These are phyloP conservation scores for Fragilaria crotonensis DNA, from an alignment of 108 stramenopile species.

Conservation along the genomic window DNA sequence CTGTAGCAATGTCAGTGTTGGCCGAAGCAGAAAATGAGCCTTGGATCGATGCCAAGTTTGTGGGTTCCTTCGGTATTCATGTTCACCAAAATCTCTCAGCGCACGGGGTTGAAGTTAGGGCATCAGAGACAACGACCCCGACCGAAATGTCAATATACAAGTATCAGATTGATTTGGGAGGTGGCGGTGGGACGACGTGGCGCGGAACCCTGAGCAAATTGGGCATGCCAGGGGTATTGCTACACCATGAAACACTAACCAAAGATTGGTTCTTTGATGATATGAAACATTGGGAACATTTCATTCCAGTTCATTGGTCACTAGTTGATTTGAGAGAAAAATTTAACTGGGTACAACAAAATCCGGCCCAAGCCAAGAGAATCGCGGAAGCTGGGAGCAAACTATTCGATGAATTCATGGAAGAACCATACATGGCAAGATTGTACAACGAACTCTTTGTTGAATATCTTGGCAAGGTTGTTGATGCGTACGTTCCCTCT, in stretches of 20 bases:
- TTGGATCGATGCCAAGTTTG: not conserved
- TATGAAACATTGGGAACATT: slow-evolving; percentile 11
- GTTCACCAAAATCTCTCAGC: not conserved
- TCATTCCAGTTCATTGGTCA: slow-evolving; percentile 3
- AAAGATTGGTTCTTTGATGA: slow-evolving; percentile 7
- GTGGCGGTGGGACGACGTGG: slow-evolving; percentile 50
- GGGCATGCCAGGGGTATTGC: slow-evolving; percentile 14
- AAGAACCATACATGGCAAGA: not conserved
- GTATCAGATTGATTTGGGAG: slow-evolving; percentile 48
- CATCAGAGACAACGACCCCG: not conserved
- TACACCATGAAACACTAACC: slow-evolving; percentile 19
- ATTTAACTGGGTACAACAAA: slow-evolving; percentile 4
- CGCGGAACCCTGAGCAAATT: slow-evolving; percentile 36
- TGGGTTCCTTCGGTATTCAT: not conserved
- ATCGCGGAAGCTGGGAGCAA: slow-evolving; percentile 10
- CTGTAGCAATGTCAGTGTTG: not conserved
- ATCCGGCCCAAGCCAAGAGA: slow-evolving; percentile 1
- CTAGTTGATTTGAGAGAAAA: slow-evolving; percentile 7
- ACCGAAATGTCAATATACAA: slow-evolving; percentile 16
- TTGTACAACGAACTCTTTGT: not conserved
- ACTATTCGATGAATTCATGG: slow-evolving; percentile 7
- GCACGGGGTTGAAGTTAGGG: not conserved
- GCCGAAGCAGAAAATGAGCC: not conserved
- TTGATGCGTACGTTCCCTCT: not conserved
- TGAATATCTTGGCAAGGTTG: not conserved